phyloP scores from a whole-genome alignment of 1,284 basidiomycete genomes.

The Sphaerobolus stellatus region DNA sequence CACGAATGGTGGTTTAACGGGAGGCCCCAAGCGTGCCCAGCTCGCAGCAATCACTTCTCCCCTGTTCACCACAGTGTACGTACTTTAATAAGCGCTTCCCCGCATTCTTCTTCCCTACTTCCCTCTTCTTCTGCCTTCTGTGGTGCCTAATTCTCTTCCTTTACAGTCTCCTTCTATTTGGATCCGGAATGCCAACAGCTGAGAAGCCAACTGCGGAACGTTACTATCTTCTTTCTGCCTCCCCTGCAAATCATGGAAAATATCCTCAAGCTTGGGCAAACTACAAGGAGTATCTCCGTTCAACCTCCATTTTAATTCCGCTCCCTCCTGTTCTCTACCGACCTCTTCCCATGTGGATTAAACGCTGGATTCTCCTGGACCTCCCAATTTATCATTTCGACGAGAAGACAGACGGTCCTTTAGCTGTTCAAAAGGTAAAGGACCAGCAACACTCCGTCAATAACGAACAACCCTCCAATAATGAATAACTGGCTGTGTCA shows the following conservation, averaged over 20 bases:
- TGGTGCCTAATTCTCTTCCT: conserved; percentile 15
- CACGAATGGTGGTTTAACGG: conserved; percentile 42
- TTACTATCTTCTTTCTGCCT: conserved; percentile 60
- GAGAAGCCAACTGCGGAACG: conserved; percentile 70
- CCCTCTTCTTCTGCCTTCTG: too few species aligned
- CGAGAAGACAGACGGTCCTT: conserved; percentile 49
- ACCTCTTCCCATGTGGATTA: conserved; percentile 54
- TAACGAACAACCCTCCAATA: too few species aligned
- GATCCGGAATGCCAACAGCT: conserved; percentile 68
- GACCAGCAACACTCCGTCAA: too few species aligned
- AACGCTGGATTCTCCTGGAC: conserved; percentile 62
- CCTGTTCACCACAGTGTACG: conserved; percentile 63
- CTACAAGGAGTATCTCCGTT: conserved; percentile 56
- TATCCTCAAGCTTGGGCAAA: conserved; percentile 48
- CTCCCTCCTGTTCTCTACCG: conserved; percentile 61
- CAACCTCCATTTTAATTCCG: conserved; percentile 67
- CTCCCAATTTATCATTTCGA: conserved; percentile 63
- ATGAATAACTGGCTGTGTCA: too few species aligned
- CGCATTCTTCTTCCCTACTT: not conserved
- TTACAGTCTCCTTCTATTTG: conserved; percentile 60
- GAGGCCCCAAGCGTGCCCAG: conserved; percentile 50
- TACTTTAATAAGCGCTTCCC: too few species aligned
- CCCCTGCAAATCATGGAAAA: conserved; percentile 32
- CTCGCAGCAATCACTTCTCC: conserved; percentile 62
- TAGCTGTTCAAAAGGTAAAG: conserved; percentile 43